Evolutionary conservation across 139 green algal genomes (phyloP), one percentile per base, ranked within the genome.

Genomic region (Yamagishiella unicocca): DNA sequence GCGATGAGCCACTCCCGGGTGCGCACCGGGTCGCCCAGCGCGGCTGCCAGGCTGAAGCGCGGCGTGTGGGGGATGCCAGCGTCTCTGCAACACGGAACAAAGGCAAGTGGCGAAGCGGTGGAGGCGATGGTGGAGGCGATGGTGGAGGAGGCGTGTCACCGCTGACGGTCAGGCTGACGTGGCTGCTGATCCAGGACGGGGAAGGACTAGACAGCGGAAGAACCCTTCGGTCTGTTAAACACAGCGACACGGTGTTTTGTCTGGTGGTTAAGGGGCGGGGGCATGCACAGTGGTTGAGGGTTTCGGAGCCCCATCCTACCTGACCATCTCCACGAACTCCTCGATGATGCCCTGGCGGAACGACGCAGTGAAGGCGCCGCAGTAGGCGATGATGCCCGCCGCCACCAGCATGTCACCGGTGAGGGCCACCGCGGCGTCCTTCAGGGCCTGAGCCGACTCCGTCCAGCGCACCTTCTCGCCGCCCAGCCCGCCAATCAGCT

Each of bases 341-440:
- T 91, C 88, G 17, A 92, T 91, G 73, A 96, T 83, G 31, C 73
- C 55, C 37, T 93, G 81, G 38, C 95, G 90, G 87, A 93, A 97
- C 6, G 89, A 55, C 3, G 85, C 83, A 0, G 95, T 97, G 92
- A 97, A 97, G 7, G 95, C 92, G 24, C 95, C 95, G 40, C 94
- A 87, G 89, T 97, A 97, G 17, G 94, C 91, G 55, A 97, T 91
- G 67, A 94, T 87, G 31, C 88, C 92, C 24, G 94, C 94, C 14
- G 84, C 86, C 46, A 97, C 89, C 42, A 98, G 90, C 93, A 96
- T 96, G 86, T 98, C 95, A 24, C 95, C 95, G 6, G 94, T 97
- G 67, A 97, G 92, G 91, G 96, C 94, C 82, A 86, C 79, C 64
- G 82, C 89, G 6, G 89, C 93, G 24, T 88, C 82, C 24, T 87